Conservation (phyloP, 2,329 filamentous ascomycete genomes). For the Cladosporium sp. region DNA sequence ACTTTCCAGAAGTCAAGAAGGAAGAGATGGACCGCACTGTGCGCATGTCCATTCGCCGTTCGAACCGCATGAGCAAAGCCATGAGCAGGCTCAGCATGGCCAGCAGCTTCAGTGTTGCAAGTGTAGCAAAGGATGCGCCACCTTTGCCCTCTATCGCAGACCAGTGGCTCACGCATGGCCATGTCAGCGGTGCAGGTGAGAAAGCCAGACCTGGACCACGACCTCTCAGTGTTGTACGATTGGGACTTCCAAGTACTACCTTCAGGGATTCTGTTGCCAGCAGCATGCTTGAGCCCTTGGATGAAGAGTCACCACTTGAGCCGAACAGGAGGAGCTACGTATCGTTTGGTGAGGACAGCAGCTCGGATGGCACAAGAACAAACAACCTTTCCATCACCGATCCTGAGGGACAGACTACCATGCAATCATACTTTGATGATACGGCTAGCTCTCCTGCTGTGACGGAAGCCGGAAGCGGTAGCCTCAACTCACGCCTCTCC, state of each 20-base stretch:
- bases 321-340: conserved; percentile 94
- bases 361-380: conserved; percentile 52
- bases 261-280: conserved; percentile 88
- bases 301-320: conserved; percentile 83
- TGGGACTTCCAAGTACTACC: conserved; percentile 53
- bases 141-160: conserved; percentile 95
- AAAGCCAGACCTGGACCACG: conserved; percentile 46
- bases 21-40: conserved; percentile 96
- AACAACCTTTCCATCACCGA: conserved; percentile 74
- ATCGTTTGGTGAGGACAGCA: conserved; percentile 71
- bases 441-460: conserved; percentile 60
- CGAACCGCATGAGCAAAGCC: conserved; percentile 84
- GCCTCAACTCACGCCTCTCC: conserved; percentile 75
- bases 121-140: conserved; percentile 77
- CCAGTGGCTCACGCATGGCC: conserved; percentile 68
- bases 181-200: conserved; percentile 36
- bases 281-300: conserved; percentile 81
- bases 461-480: conserved; percentile 50
- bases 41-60: conserved; percentile 84
- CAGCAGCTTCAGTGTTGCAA: conserved; percentile 89
- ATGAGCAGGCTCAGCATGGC: conserved; percentile 91
- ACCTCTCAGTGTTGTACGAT: conserved; percentile 57
- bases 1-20: conserved; percentile 92
- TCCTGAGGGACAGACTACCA: conserved; percentile 62
- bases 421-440: conserved; percentile 83